Percentiles rank a stretch among this genome's conserved stretches.
Conservation (phyloP, 495 filamentous ascomycete species). For the Penicillium canescens region DNA sequence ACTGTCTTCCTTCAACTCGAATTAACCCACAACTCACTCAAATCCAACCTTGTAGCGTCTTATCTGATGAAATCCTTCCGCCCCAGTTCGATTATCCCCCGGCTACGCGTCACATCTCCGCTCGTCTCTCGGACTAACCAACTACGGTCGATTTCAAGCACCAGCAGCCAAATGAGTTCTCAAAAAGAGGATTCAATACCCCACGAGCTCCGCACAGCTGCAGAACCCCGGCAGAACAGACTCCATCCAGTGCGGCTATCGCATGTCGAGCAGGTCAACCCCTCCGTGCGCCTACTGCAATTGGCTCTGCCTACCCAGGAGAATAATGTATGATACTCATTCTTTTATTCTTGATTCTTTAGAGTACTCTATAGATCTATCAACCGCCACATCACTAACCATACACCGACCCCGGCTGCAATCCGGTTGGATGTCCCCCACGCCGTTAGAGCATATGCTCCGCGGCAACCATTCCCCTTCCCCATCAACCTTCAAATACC, state of each 20-base stretch:
- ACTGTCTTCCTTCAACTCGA: neutral
- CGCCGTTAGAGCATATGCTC: neutral
- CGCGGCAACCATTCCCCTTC: neutral
- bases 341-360: neutral
- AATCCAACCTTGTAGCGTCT: neutral
- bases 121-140: neutral
- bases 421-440: neutral
- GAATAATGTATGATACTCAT: constrained; percentile 20
- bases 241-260: constrained; percentile 51
- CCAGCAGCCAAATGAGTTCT: constrained; percentile 30
- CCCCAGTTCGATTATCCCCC: neutral
- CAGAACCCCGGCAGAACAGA: constrained; percentile 64
- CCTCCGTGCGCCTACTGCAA: constrained; percentile 50
- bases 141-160: neutral
- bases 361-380: neutral
- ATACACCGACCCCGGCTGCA: neutral
- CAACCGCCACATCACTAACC: neutral
- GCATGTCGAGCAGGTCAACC: constrained; percentile 48
- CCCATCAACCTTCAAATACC: neutral
- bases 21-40: neutral
- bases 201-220: constrained; percentile 67
- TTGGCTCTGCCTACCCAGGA: constrained; percentile 34
- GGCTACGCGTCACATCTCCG: neutral
- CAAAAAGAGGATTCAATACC: constrained; percentile 38
- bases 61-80: constrained; percentile 3